Base-by-base conservation (phyloP, 192 early-diverging fungal genomes). In the Backusella sp. region DNA sequence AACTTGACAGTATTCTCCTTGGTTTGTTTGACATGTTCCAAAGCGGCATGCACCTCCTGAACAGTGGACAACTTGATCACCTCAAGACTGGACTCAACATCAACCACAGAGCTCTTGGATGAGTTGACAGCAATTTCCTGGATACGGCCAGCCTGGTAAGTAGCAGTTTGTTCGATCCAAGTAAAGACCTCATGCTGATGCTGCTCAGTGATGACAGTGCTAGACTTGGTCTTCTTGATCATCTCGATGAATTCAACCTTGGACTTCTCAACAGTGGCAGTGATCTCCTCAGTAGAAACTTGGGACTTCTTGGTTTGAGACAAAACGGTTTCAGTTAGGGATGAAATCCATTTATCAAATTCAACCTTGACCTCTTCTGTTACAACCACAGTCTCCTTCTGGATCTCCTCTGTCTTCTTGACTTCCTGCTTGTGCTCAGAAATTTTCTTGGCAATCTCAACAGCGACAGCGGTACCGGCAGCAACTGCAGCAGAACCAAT, bases 131-230 rank as follows among this genome's bases (percentile, higher is more conserved):
- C 73, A 34, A 76, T 62, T 41, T 76, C 75, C 41, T 70, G 67
- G 39, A 76, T 70, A 23, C 75, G 75, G 30, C 46, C 70, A 39
- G 68, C 37, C 62, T 76, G 75, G 23, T 68, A 49, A 70, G 52
- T 52, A 19, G 30, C 75, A 9, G 67, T 76, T 35, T 76, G 26
- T 42, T 76, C 67, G 41, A 76, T 59, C 75, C 75, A 76, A 35
- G 41, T 42, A 53, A 76, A 23, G 7, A 66, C 69, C 23, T 78
- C 15, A 42, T 49, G 11, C 15, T 78, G 66, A 28, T 78, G 65
- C 12, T 41, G 23, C 49, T 69, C 28, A 32, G 39, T 71, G 6
- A 72, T 36, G 12, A 34, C 46, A 36, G 62, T 42, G 37, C n/a
- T 66, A 12, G 56, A 37, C n/a, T 65, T 66, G 19, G 53, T 65